Base-by-base conservation (phyloP, 805 yeast genomes). In the Danielozyma ontarioensis region DNA sequence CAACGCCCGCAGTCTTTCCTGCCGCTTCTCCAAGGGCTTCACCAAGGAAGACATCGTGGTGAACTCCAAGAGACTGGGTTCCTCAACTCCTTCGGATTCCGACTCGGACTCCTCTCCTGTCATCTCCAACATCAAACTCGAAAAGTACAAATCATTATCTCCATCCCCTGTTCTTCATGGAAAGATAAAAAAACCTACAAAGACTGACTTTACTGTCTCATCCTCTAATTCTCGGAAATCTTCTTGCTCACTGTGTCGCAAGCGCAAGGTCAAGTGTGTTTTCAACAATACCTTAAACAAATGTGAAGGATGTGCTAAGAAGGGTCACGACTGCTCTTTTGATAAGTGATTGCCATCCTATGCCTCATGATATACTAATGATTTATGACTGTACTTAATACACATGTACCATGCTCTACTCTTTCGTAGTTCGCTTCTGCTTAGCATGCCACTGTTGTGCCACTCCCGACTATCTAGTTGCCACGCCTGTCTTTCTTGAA, bases 21-120 rank as follows among this genome's bases (percentile, higher is more conserved):
- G 87, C 48, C 52, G 62, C 24, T 80, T 79, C 46, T 71, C 81
- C 23, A 78, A 75, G 49, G 87, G 86, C 3, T 75, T 75, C 48
- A 78, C 83, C 5, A 74, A 79, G 50, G 76, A 74, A 41, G 84
- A 78, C 46, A 74, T 76, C 13, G 53, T 66, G 45, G 34, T 44
- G 13, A 59, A 60, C 39, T 60, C 55, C 44, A 59, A 58, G 39
- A 53, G 50, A 19, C 6, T 19, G 8, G 22, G 22, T 10, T 19
- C 22, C 22, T 10, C 6, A 6, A 10, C 22, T 10, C 8, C 6
- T 10, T 19, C 22, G 8, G 22, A 19, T 19, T 19, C 22, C 22
- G 22, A 19, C 22, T 19, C 22, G 6, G n/a, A n/a, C n/a, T 19
- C 22, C 22, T 19, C 8, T 10, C 8, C 6, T 6, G 6, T 10